Base-by-base conservation (phyloP, 2,329 filamentous ascomycete species). In the Fusarium brachygibbosum region DNA sequence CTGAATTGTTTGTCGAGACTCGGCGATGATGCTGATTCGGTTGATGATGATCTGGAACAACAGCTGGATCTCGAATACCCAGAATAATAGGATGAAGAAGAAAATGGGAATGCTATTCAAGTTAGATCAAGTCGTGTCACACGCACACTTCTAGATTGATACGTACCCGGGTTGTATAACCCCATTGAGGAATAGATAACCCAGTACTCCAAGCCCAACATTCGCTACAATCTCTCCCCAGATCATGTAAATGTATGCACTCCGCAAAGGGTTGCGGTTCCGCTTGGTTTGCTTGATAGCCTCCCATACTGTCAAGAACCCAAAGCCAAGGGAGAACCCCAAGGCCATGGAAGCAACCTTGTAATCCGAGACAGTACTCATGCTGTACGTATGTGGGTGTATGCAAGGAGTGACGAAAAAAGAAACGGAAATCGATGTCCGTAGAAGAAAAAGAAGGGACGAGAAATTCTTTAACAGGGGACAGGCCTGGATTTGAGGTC, bases 1-100 rank as follows among this genome's bases (percentile, higher is more conserved):
- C 0, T 51, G 28, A 9, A 82, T 79, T 3, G 79, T 80, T 1
- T 69, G 74, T 25, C 76, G 76, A 42, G 81, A 76, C 16, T 83
- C 79, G 14, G 82, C 79, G 35, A 87, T 82, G 38, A 87, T 79
- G 0, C 81, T 79, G 23, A 86, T 83, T 54, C 85, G 81, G 68
- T 87, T 87, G 73, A 86, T 82, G 66, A 87, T 86, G 46, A 87
- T 87, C 67, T 87, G 84, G 76, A 86, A 81, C 3, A 87, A 69
- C 3, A 86, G 76, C 62, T 87, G 85, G 16, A 86, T 81, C 60
- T 84, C 76, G 28, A 83, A 78, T 0, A 80, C 78, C 81, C 83
- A 84, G 63, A 82, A 62, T 58, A 79, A 68, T 0, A 81, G 63
- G 35, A 81, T 77, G 32, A 79, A 79, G 59, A 81, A 79, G 6